Evolutionary conservation across 495 filamentous ascomycete species (phyloP), one percentile per base, ranked within the genome.

Genomic region (Talaromyces proteolyticus): DNA sequence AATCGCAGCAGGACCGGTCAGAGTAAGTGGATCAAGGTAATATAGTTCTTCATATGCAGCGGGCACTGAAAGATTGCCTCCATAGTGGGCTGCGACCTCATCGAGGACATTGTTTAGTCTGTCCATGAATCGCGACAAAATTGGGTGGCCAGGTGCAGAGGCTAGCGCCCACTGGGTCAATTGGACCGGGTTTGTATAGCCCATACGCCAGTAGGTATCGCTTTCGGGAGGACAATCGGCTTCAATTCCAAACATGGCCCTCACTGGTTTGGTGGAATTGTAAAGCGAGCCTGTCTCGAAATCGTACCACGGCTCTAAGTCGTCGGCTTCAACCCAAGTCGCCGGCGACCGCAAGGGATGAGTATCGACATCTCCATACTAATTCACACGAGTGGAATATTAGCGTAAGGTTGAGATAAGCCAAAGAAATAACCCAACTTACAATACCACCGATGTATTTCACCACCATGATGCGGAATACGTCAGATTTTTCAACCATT

Each of bases 101-200:
- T 54, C 20, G 18, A 57, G 14, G 3, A 19, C 20, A 5, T 25
- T 16, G 14, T 22, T 23, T 12, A 57, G 49, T 22, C 44, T 51
- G 12, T 53, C 38, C 39, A 57, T 42, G 20, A 57, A 57, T 17
- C 29, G 24, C 46, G 49, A 37, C 29, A 57, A 36, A 16, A 56
- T 41, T 1, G 56, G 56, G 23, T 58, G 56, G 4, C 47, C 24
- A 20, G 56, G 49, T 16, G 54, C 42, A 24, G 44, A 37, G 6
- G 56, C 56, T 36, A 58, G 40, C 14, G 53, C 54, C 56, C 56
- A 58, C 26, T 58, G 53, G 8, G 56, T 58, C 37, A 58, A 39
- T 41, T 58, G 56, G 7, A 58, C 44, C 4, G 56, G 56, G 40
- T 56, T 56, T 22, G 53, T 58, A 48, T 58, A 58, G 11, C 56